Evolutionary conservation across 768 basidiomycete genomes (phyloP).

Genomic region (Leccinum rimulosum): DNA sequence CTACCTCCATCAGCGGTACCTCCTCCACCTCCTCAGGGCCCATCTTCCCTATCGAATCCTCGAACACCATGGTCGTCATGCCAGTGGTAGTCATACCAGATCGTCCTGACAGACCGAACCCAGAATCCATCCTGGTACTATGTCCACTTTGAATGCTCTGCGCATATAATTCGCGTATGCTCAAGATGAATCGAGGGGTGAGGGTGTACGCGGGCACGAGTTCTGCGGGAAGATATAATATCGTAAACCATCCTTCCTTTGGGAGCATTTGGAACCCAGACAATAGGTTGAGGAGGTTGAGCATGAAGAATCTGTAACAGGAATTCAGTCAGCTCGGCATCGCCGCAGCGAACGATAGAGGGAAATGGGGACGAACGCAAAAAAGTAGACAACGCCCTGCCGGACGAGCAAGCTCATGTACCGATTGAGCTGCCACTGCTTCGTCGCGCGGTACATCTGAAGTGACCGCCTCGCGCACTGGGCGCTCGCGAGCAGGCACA

Average conservation of each 20-base stretch:
- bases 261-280: not conserved
- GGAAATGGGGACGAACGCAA: not conserved
- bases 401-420: not conserved
- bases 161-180: not conserved
- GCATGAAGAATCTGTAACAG: not conserved
- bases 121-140: constrained; percentile 7
- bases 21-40: not conserved
- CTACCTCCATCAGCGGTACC: not conserved
- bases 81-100: not conserved
- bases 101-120: not conserved
- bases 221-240: not conserved
- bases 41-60: not conserved
- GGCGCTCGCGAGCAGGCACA: not conserved
- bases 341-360: not conserved
- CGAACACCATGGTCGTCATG: not conserved
- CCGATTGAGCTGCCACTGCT: not conserved
- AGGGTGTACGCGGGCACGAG: not conserved
- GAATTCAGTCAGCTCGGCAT: not conserved
- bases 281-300: not conserved
- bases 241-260: not conserved
- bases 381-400: not conserved
- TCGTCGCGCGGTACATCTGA: not conserved
- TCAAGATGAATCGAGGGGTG: not conserved
- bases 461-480: not conserved
- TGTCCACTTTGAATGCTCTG: not conserved